phyloP scores from a whole-genome alignment of 768 basidiomycete species.

The Solioccasus polychromus region DNA sequence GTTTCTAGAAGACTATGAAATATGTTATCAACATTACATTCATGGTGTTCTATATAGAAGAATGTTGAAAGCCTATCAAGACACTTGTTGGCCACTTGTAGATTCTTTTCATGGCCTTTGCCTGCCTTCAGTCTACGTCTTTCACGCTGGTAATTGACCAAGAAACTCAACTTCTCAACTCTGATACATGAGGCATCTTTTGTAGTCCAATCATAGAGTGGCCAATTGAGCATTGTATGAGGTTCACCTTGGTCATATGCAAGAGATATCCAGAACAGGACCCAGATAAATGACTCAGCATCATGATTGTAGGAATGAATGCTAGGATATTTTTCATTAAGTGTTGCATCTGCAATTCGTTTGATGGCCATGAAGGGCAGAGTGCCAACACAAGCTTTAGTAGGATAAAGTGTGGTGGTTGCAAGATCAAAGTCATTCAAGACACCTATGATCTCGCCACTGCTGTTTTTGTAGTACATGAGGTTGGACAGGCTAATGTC shows the following conservation, averaged over 20 bases:
- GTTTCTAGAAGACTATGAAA: too few species aligned
- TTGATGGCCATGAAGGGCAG: neutral
- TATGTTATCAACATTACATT: too few species aligned
- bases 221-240: neutral
- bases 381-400: neutral
- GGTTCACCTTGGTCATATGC: neutral
- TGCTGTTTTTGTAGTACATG: neutral
- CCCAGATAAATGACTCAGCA: neutral
- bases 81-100: too few species aligned
- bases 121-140: neutral
- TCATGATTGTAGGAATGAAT: neutral
- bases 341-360: too few species aligned
- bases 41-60: too few species aligned
- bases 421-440: slow-evolving; percentile 1
- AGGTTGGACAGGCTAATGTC: slow-evolving; percentile 2
- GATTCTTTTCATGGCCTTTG: neutral
- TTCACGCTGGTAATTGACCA: neutral
- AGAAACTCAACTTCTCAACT: neutral
- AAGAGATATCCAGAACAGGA: neutral
- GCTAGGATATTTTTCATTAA: neutral
- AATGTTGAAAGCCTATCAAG: too few species aligned
- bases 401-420: neutral
- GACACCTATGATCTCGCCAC: neutral
- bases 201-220: neutral
- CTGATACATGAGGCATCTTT: neutral